Evolutionary conservation across 2,329 filamentous ascomycete genomes (phyloP), one percentile per base, ranked within the genome.

Genomic region (Fusarium circinatum): DNA sequence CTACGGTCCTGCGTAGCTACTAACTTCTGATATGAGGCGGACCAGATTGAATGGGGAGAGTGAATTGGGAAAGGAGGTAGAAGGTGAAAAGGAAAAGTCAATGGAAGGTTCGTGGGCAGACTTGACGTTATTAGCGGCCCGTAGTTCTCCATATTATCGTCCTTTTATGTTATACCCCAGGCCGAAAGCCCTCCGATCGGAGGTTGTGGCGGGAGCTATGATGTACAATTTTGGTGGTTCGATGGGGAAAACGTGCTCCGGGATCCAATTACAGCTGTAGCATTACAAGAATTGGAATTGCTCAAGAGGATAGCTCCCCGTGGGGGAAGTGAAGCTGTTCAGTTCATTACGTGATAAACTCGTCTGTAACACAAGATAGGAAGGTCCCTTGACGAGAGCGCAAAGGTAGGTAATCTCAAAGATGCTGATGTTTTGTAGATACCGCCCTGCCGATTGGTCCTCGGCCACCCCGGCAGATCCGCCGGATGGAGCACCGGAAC

Each of bases 131-230:
- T 71, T 52, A 69, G 71, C 52, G 68, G 68, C 62, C 26, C 56
- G 34, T 18, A 14, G 48, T 60, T 74, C 68, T 68, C 71, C 71
- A 74, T 74, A 72, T 74, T 74, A 62, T 59, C 58, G 48, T 63
- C 67, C 42, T 72, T 69, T 74, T 74, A 57, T 38, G 42, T 51
- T 28, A 28, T 62, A 69, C 68, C 71, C 71, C 71, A 69, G 68
- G 71, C 63, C 24, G 42, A 38, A 34, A 41, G 36, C 26, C 59
- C 71, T 75, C 71, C 71, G 71, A 74, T 74, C 71, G 71, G 71
- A 73, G 71, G 62, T 60, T 36, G 70, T 51, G 68, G 71, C 51
- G 69, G 66, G 45, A 74, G 59, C 59, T 74, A 65, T 69, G 68
- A 65, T 60, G 51, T 38, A 52, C 55, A 34, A n/a, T 38, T 59